A percentile compares a stretch with the other conserved stretches of the same genome.
Evolutionary conservation across 148 eudicot genomes (phyloP).

Genomic region (Linanthus parryae): DNA sequence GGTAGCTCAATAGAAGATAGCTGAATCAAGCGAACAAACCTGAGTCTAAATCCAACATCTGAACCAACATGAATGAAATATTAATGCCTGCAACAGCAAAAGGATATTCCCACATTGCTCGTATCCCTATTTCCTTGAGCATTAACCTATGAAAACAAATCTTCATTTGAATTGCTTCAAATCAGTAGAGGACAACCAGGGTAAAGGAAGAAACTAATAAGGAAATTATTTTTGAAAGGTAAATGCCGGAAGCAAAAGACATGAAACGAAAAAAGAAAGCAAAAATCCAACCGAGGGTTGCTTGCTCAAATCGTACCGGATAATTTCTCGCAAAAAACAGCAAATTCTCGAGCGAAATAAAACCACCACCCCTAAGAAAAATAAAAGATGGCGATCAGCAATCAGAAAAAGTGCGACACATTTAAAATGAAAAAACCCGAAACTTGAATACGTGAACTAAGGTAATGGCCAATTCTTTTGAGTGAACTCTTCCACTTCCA

Average conservation of each 20-base stretch:
- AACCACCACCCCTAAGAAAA: conserved; percentile 75
- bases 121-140: conserved; percentile 62
- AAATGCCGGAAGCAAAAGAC: neutral
- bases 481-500: too few species aligned
- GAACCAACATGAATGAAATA: conserved; percentile 77
- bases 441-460: too few species aligned
- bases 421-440: too few species aligned
- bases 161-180: conserved; percentile 43
- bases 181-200: conserved; percentile 14
- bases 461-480: too few species aligned
- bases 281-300: neutral
- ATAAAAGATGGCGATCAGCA: conserved; percentile 5
- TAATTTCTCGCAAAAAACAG: conserved; percentile 71
- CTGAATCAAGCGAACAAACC: conserved; percentile 30
- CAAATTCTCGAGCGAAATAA: conserved; percentile 74
- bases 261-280: neutral
- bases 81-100: conserved; percentile 97
- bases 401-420: too few species aligned
- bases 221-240: neutral
- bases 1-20: too few species aligned
- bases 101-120: conserved; percentile 93
- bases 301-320: conserved; percentile 44
- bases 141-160: conserved; percentile 68
- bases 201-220: neutral
- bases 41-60: conserved; percentile 74